Evolutionary conservation across 2,329 filamentous ascomycete genomes (phyloP), one percentile per base, ranked within the genome.

Genomic region (Claviceps pusilla): DNA sequence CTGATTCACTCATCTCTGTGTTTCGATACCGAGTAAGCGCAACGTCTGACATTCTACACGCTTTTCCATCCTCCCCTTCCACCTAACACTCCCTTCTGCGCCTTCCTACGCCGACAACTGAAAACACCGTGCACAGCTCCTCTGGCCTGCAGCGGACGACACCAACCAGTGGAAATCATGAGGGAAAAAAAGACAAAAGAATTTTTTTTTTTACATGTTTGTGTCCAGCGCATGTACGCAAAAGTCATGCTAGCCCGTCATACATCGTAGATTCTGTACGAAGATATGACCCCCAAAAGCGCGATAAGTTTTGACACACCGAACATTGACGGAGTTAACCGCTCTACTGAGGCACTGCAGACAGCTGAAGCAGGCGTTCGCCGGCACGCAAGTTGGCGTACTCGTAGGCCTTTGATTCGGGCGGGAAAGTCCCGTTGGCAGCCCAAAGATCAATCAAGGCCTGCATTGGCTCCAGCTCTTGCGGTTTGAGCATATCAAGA

Each of bases 391-490:
- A 66, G 64, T 84, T 84, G 57, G 81, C 80, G 61, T 80, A 82
- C 57, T 80, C 77, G 63, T 83, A 83, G 2, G 80, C 81, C 69
- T 81, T 83, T 46, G 79, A 83, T 58, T 87, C 86, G 12, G 82
- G 80, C 2, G 89, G 89, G 62, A 97, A 86, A 31, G 90, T 87
- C 56, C 90, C 89, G 65, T 91, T 91, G 58, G 84, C 84, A 31
- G 89, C 83, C 85, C 90, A 96, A 50, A 96, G 78, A 64, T 96
- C 89, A 61, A 97, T 87, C 61, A 97, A 72, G 31, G 88, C 89
- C 73, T 94, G 88, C 89, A 97, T 95, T 28, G 91, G 91, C 75
- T 96, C 90, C 63, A 94, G 79, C 70, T 96, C 91, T 64, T 89
- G 86, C 56, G 89, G 88, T 61, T 86, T 86, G 57, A 97, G 79